Conservation (phyloP, 768 basidiomycete genomes). For the Sistotremastrum suecicum region DNA sequence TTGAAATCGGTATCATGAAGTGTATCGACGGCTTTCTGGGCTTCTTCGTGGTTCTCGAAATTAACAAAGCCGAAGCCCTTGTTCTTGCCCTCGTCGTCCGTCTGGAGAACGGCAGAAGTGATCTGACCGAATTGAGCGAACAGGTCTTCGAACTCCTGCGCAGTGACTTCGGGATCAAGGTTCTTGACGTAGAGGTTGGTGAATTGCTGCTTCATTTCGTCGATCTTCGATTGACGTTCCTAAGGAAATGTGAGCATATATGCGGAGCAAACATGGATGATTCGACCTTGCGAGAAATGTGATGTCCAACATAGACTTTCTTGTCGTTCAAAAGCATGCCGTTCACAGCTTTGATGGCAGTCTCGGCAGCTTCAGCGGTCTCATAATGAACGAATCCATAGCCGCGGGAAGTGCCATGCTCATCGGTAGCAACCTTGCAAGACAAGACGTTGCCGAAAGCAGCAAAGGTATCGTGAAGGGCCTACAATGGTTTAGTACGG, state of each 20-base stretch:
- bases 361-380: constrained; percentile 89
- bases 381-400: constrained; percentile 99
- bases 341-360: constrained; percentile 96
- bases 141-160: constrained; percentile 76
- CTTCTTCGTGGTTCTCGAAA: constrained; percentile 85
- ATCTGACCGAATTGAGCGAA: constrained; percentile 69
- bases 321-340: constrained; percentile 99
- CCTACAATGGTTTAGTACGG: constrained; percentile 29
- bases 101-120: constrained; percentile 76
- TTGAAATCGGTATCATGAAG: constrained; percentile 77
- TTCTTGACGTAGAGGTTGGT: constrained; percentile 99
- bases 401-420: constrained; percentile 89
- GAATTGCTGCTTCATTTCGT: constrained; percentile 94
- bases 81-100: constrained; percentile 83
- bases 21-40: constrained; percentile 74
- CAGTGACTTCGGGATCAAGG: constrained; percentile 67
- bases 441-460: constrained; percentile 98
- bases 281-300: constrained; percentile 87
- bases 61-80: constrained; percentile 99
- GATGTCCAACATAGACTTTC: constrained; percentile 96
- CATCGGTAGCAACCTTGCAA: constrained; percentile 97
- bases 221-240: constrained; percentile 97
- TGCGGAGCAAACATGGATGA: neutral
- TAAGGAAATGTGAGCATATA: constrained; percentile 13
- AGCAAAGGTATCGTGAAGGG: constrained; percentile 98